Percentiles rank a stretch among this genome's conserved stretches.
phyloP scores from a whole-genome alignment of 179 eudicot species.

The Silene vulgaris region DNA sequence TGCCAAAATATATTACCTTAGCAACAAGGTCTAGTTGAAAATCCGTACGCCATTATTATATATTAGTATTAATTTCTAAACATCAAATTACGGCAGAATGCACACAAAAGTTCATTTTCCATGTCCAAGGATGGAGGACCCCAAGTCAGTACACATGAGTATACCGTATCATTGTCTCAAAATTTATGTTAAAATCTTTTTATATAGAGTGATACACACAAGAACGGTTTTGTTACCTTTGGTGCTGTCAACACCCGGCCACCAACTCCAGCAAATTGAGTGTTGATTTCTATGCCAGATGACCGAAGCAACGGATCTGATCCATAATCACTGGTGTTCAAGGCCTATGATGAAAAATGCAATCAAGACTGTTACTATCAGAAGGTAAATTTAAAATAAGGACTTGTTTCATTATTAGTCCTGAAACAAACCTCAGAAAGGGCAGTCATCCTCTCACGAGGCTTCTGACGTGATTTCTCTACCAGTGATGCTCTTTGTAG shows the following conservation, averaged over 20 bases:
- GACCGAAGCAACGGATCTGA: constrained; percentile 62
- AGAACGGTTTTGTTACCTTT: constrained; percentile 34
- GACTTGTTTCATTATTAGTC: not conserved
- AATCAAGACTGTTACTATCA: not conserved
- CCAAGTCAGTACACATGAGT: not conserved
- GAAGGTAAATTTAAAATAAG: not conserved
- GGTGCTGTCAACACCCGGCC: constrained; percentile 76
- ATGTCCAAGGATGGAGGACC: not conserved
- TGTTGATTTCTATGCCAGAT: constrained; percentile 60
- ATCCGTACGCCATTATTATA: too few species aligned
- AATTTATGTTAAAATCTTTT: too few species aligned
- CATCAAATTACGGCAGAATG: too few species aligned
- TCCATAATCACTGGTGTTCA: constrained; percentile 57
- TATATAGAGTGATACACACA: not conserved
- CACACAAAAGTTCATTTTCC: too few species aligned
- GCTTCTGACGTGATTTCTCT: constrained; percentile 81
- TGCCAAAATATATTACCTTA: too few species aligned
- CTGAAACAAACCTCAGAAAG: constrained; percentile 48
- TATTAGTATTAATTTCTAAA: too few species aligned
- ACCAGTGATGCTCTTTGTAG: constrained; percentile 59
- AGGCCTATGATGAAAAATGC: constrained; percentile 39
- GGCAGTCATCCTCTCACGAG: constrained; percentile 56
- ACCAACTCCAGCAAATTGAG: constrained; percentile 54
- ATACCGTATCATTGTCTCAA: too few species aligned
- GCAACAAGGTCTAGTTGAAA: too few species aligned